Conservation (phyloP, 139 green algal species). For the Chlorella vulgaris region DNA sequence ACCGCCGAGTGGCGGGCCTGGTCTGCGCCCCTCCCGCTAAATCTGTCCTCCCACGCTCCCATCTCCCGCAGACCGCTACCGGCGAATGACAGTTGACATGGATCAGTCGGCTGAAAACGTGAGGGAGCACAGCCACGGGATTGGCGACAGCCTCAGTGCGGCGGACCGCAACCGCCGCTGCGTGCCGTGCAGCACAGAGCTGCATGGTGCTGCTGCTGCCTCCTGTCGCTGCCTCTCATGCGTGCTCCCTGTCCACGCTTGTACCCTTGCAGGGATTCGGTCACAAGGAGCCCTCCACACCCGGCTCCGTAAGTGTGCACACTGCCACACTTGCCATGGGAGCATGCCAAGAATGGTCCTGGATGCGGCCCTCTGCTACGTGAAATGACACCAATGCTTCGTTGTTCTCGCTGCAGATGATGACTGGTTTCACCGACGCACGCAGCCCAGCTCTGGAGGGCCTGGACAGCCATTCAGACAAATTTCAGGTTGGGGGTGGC, state of each 20-base stretch:
- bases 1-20: too few relatives aligned
- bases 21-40: neutral
- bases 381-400: too few relatives aligned
- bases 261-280: constrained; percentile 5
- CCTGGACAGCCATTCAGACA: constrained; percentile 57
- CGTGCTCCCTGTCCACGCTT: too few relatives aligned
- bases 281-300: constrained; percentile 17
- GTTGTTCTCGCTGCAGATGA: neutral
- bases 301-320: neutral
- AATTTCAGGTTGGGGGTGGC: constrained; percentile 53
- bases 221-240: neutral
- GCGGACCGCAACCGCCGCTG: neutral
- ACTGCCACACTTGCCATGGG: too few relatives aligned
- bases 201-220: neutral
- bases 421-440: constrained; percentile 22
- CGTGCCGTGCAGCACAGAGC: neutral
- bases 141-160: neutral
- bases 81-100: constrained; percentile 27
- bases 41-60: neutral
- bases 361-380: too few relatives aligned
- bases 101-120: constrained; percentile 17
- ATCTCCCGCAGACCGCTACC: neutral
- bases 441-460: constrained; percentile 53
- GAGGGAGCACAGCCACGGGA: neutral
- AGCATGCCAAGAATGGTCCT: too few relatives aligned